These are phyloP conservation scores for Psophocarpus tetragonolobus DNA, from an alignment of 306 rosid species.

Conservation along the genomic window DNA sequence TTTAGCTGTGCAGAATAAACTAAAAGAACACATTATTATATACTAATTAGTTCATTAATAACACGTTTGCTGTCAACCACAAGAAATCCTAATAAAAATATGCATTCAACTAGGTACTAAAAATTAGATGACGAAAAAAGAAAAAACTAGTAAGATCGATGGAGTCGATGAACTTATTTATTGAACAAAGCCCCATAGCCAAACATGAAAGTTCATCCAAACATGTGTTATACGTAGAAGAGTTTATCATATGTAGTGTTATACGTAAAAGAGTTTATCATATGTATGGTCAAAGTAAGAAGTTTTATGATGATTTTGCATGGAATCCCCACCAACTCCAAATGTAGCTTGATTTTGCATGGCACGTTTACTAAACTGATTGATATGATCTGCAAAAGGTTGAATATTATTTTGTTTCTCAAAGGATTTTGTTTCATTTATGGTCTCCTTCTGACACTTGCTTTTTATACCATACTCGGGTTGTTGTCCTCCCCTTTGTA, in stretches of 20 bases:
- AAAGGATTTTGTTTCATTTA: constrained; percentile 6
- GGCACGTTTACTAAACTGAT: constrained; percentile 20
- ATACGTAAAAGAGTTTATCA: too few species aligned
- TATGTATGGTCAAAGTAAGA: too few species aligned
- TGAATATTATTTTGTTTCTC: constrained; percentile 9
- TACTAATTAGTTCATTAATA: too few species aligned
- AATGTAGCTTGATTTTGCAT: constrained; percentile 13
- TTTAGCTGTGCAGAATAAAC: too few species aligned
- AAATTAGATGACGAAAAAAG: too few species aligned
- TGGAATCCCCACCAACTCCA: too few species aligned
- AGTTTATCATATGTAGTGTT: too few species aligned
- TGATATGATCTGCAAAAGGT: not conserved
- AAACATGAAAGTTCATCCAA: not conserved
- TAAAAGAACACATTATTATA: too few species aligned
- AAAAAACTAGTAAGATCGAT: too few species aligned
- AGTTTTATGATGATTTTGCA: constrained; percentile 24
- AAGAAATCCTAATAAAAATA: too few species aligned
- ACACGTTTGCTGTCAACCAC: too few species aligned
- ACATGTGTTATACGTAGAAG: constrained; percentile 10
- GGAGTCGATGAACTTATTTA: not conserved
- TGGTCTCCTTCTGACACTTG: not conserved
- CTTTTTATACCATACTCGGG: constrained; percentile 8
- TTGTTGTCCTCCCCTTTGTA: constrained; percentile 29
- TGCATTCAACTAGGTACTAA: too few species aligned
- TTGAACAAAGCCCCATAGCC: not conserved